A percentile compares a stretch with the other conserved stretches of the same genome.
These are phyloP conservation scores for Dovyalis caffra DNA, from an alignment of 345 rosid species.

Conservation along the genomic window DNA sequence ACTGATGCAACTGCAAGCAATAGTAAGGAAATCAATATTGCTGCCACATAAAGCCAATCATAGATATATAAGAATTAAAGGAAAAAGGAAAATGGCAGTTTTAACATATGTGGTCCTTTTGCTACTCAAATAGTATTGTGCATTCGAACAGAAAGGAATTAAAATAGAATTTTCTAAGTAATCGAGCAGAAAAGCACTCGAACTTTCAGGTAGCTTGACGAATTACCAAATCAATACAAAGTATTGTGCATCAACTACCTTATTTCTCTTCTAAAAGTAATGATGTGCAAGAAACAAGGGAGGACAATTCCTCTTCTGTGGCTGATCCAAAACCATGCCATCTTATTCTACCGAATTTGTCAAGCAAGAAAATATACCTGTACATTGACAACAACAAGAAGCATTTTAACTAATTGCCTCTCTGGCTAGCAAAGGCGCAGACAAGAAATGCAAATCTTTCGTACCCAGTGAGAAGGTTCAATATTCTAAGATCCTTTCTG, in stretches of 20 bases:
- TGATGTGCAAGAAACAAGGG: slow-evolving; percentile 71
- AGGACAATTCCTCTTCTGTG: slow-evolving; percentile 65
- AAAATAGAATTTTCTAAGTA: no score
- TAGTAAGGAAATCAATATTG: not conserved
- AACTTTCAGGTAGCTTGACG: no score
- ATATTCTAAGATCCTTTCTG: slow-evolving; percentile 72
- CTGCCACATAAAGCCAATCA: not conserved
- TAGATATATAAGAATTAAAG: no score
- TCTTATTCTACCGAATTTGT: slow-evolving; percentile 80
- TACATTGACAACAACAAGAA: not conserved
- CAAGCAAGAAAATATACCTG: slow-evolving; percentile 71
- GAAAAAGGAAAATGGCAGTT: no score
- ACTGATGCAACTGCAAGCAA: not conserved
- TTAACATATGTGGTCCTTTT: no score
- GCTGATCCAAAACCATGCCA: slow-evolving; percentile 92
- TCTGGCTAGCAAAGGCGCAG: not conserved
- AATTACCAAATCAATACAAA: not conserved
- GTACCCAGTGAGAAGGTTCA: slow-evolving; percentile 97
- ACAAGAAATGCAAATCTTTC: not conserved
- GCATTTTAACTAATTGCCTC: not conserved
- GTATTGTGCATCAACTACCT: slow-evolving; percentile 13
- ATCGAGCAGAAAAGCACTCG: no score
- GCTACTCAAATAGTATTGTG: no score
- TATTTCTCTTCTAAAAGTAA: slow-evolving; percentile 61
- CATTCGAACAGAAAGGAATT: no score